Evolutionary conservation across 2,329 filamentous ascomycete species (phyloP), one percentile per base, ranked within the genome.

Genomic region (Eutypa lata): DNA sequence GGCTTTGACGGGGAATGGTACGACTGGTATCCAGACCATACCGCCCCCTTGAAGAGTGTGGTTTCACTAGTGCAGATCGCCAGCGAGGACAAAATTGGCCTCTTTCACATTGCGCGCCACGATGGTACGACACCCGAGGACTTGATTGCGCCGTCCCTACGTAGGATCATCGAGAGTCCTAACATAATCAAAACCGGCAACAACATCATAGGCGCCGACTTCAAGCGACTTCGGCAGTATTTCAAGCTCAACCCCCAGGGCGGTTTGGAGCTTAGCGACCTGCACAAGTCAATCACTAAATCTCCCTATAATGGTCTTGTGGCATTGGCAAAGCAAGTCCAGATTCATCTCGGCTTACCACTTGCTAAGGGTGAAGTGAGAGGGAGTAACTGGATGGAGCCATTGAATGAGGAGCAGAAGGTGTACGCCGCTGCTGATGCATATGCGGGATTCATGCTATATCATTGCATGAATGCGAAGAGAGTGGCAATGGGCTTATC

Each of bases 1-100:
- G 64, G 63, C 3, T 66, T 67, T 28, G 62, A 66, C 31, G 65
- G 65, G 62, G 62, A 66, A 53, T 67, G 64, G 64, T 42, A 10
- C 38, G 53, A 56, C 3, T 53, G 51, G 51, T 49, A 58, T 7
- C 35, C 52, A 1, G 19, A 60, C 7, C 50, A 43, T 16, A 38
- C 48, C 2, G 42, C 51, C 7, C 51, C 33, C 6, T 42, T 63
- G 18, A 54, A 58, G 24, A 58, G 61, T 2, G 65, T 64, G 35
- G 50, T 64, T 13, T 56, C 56, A 6, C 44, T 65, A 26, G 64
- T 66, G 26, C 63, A 65, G 40, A 40, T 66, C n/a, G 64, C 64
- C 14, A 57, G 55, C 26, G 62, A 64, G 40, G 24, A 45, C 19
- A 61, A 53, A 21, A 54, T 65, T 35, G 64, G 51, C 16, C 45